Conservation (phyloP, 73 alveolate species). For the Paramecium biaurelia region DNA sequence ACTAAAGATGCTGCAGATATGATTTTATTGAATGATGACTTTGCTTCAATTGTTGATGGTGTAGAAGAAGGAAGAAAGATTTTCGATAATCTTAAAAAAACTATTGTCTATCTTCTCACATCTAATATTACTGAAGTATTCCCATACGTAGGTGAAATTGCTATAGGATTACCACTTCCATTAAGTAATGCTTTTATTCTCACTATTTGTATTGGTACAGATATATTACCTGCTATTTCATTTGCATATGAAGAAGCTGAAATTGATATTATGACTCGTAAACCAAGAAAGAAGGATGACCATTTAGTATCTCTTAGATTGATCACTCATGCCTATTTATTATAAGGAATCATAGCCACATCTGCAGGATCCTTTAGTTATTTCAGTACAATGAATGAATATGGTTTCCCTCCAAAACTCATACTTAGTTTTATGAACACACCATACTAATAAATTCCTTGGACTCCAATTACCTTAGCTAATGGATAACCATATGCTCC, state of each 20-base stretch:
- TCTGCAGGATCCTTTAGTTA: constrained; percentile 83
- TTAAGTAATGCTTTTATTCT: constrained; percentile 84
- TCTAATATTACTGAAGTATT: constrained; percentile 89
- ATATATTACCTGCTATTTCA: constrained; percentile 89
- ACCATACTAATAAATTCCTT: neutral
- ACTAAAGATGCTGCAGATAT: constrained; percentile 99
- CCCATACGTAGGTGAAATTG: constrained; percentile 83
- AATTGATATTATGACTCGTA: constrained; percentile 88
- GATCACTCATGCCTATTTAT: constrained; percentile 74
- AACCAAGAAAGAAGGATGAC: constrained; percentile 91
- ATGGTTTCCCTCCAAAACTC: constrained; percentile 79
- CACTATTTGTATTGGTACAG: constrained; percentile 88
- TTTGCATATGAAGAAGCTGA: constrained; percentile 94
- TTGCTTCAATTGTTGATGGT: constrained; percentile 95
- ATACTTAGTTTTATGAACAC: constrained; percentile 71
- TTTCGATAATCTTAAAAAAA: constrained; percentile 88
- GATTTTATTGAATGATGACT: constrained; percentile 95
- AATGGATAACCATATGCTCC: constrained; percentile 28
- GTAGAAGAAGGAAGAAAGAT: constrained; percentile 97
- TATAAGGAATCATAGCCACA: constrained; percentile 76
- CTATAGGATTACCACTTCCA: constrained; percentile 84
- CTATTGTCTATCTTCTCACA: constrained; percentile 77
- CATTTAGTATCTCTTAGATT: constrained; percentile 80
- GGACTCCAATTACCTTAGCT: neutral
- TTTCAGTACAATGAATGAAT: constrained; percentile 84